Evolutionary conservation across 2,329 filamentous ascomycete genomes (phyloP), one percentile per base, ranked within the genome.

Genomic region (Neurospora sp.): DNA sequence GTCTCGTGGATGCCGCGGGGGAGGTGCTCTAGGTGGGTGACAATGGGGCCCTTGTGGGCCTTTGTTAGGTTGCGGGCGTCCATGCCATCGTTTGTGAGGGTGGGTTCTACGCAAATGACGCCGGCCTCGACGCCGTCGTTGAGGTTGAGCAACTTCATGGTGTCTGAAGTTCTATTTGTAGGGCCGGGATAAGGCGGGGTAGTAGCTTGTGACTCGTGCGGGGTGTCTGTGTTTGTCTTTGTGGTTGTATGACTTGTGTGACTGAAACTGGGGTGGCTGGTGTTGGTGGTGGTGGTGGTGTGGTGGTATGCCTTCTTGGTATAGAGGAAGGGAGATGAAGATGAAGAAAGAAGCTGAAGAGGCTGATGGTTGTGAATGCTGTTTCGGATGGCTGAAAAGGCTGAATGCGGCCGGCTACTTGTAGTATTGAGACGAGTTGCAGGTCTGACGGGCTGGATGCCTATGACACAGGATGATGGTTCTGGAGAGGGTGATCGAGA

Each of bases 1-100:
- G 76, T 78, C 69, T 77, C 73, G 43, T 68, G 39, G 57, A 77
- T 74, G 10, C 74, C 77, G 66, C 70, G 67, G 40, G 76, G 75
- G 5, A 77, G 74, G 33, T 74, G 74, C 41, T 75, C 73, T 65
- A 71, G 71, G 17, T 71, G 70, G 52, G 23, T 33, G 15, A 62
- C 52, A 62, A 62, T 62, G 28, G 52, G 52, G 4, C 52, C 52
- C 52, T 62, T 62, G 28, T 62, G 52, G 52, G 52, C 23, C 28
- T 62, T 62, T 62, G 52, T 8, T 36, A 62, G 52, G 28, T 62
- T 62, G 52, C 52, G 28, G 52, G 52, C 52, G 8, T 62, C 52
- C 52, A 62, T 62, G 23, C 52, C 52, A 62, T 62, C 52, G 52
- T 62, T 62, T 62, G 52, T 28, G 23, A 62, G 52, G 15, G 52